A percentile compares a stretch with the other conserved stretches of the same genome.
phyloP scores from a whole-genome alignment of 2,329 filamentous ascomycete species.

The Fusarium musae region DNA sequence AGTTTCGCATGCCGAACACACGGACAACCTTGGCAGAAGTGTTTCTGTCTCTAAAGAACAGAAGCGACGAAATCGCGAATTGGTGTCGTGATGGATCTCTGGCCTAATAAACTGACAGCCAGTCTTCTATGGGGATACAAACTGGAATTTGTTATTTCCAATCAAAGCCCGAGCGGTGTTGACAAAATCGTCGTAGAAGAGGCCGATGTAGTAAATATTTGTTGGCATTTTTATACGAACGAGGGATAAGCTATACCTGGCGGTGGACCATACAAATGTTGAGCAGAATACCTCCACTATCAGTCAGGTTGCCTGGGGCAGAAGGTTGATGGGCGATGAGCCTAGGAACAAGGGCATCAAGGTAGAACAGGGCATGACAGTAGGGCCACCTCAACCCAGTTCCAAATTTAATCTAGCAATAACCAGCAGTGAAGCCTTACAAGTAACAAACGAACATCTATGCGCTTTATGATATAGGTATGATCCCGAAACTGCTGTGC shows the following conservation, averaged over 20 bases:
- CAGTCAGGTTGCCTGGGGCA: not conserved
- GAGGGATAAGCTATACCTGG: not conserved
- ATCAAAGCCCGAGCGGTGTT: not conserved
- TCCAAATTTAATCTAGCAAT: not conserved
- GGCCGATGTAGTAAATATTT: not conserved
- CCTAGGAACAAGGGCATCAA: not conserved
- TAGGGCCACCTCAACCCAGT: not conserved
- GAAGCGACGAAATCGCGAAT: not conserved
- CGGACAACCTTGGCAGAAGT: not conserved
- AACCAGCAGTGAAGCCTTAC: not conserved
- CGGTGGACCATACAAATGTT: not conserved
- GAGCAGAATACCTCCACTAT: not conserved
- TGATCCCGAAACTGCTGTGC: not conserved
- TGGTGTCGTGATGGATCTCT: not conserved
- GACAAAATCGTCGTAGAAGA: not conserved
- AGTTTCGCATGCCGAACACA: not conserved
- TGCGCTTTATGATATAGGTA: not conserved
- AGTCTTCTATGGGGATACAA: not conserved
- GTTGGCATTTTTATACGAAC: not conserved
- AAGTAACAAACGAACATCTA: not conserved
- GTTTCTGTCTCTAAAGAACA: not conserved
- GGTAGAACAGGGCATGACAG: not conserved
- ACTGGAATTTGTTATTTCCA: not conserved
- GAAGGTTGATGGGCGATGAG: not conserved
- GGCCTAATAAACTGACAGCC: not conserved